Evolutionary conservation across 176 grass and related monocot genomes (phyloP).

Genomic region (Chloris gayana): DNA sequence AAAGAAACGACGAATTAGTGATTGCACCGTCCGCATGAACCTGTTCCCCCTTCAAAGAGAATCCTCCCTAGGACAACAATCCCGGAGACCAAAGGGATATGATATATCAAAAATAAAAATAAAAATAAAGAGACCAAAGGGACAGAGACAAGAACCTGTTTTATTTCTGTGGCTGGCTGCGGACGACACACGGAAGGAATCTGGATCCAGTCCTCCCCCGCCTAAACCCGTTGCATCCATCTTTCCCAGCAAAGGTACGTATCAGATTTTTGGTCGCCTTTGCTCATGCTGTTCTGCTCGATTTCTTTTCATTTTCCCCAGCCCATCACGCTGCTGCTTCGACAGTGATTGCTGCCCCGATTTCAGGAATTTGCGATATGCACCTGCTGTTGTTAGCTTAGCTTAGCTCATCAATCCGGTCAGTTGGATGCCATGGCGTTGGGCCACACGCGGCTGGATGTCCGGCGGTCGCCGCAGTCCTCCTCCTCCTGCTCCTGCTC

Average conservation of each 20-base stretch:
- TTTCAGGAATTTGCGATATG: background rate
- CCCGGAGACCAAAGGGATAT: too few species aligned
- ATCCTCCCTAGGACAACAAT: background rate
- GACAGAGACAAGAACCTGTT: too few species aligned
- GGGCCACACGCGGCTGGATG: conserved; percentile 46
- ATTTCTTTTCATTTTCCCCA: conserved; percentile 1
- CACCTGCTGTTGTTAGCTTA: conserved; percentile 27
- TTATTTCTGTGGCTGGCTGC: background rate
- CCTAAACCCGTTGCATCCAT: background rate
- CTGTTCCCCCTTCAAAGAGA: too few species aligned
- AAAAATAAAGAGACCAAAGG: too few species aligned
- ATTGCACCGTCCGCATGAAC: too few species aligned
- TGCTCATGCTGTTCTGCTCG: background rate
- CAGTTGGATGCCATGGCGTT: conserved; percentile 46
- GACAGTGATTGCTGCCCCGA: background rate
- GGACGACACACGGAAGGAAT: conserved; percentile 4
- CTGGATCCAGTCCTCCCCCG: background rate
- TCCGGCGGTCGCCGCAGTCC: conserved; percentile 36
- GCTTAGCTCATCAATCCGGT: background rate
- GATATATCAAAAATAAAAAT: too few species aligned
- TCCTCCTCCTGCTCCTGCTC: conserved; percentile 43
- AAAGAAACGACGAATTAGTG: too few species aligned
- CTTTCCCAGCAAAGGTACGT: background rate
- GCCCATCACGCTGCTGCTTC: background rate
- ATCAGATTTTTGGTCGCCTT: background rate